Base-by-base conservation (phyloP, 2,329 filamentous ascomycete species). In the Phyllosticta capitalensis region DNA sequence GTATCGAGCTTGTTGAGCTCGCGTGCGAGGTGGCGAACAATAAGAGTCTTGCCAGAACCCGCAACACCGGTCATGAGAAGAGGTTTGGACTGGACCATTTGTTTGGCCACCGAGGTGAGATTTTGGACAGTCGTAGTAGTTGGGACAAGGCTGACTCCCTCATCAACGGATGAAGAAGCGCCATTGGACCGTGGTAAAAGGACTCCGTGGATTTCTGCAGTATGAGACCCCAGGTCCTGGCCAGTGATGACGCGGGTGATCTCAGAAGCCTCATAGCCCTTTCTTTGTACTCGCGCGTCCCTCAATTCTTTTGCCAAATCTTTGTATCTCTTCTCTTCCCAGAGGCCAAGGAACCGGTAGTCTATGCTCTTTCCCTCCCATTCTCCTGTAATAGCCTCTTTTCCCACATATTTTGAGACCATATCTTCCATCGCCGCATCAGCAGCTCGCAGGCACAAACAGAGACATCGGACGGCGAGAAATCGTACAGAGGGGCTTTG, bases 31-130 rank as follows among this genome's bases (percentile, higher is more conserved):
- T 96, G 87, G 64, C 90, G 88, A 14, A 95, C 83, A 20, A 95
- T 74, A 0, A 89, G 85, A 0, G 94, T 96, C 77, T 99, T 99
- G 55, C 94, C 94, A 30, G 88, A 88, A 20, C 95, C 92, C 7
- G 92, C 83, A 14, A 89, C 78, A 1, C 94, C 94, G 63, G 90
- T 84, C 4, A 99, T 79, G 20, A 99, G 78, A 38, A 96, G 79
- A 0, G 95, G 90, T 0, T 85, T 84, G 0, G 82, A 71, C 3
- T 79, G 78, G 52, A 88, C 85, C 28, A 99, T 76, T 53, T 86
- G 81, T 26, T 75, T 73, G 1, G 89, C 88, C 59, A 97, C 80
- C 10, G 72, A 78, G 66, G 83, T 82, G 45, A 96, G 76, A 64
- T 97, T 99, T 9, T 71, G 71, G 30, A 81, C 74, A 0, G 91